Conservation (phyloP, 2,329 filamentous ascomycete genomes). For the Moelleriella libera region DNA sequence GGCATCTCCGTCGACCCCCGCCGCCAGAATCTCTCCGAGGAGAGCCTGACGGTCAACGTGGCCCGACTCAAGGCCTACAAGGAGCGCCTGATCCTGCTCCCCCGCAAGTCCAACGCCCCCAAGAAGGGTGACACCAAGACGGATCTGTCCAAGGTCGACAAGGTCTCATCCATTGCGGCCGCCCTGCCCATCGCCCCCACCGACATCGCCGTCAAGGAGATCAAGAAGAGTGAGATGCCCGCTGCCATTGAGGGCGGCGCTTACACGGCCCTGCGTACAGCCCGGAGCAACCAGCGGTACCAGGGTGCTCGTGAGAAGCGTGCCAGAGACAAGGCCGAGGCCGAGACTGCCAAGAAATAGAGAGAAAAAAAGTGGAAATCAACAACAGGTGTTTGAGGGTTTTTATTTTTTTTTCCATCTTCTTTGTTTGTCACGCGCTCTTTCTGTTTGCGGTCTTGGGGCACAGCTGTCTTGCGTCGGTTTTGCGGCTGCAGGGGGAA, state of each 20-base stretch:
- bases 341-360: constrained; percentile 79
- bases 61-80: constrained; percentile 97
- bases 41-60: constrained; percentile 89
- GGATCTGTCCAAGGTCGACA: constrained; percentile 55
- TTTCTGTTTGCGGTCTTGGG: constrained; percentile 20
- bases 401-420: constrained; percentile 10
- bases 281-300: constrained; percentile 71
- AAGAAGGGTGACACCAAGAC: constrained; percentile 90
- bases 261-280: constrained; percentile 72
- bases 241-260: constrained; percentile 67
- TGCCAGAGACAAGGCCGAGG: constrained; percentile 73
- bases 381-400: constrained; percentile 23
- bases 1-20: constrained; percentile 94
- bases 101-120: constrained; percentile 82
- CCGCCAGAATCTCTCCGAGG: constrained; percentile 93
- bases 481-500: neutral
- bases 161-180: constrained; percentile 29
- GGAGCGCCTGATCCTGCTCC: constrained; percentile 92
- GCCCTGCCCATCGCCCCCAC: constrained; percentile 61
- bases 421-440: neutral
- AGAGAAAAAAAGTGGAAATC: constrained; percentile 16
- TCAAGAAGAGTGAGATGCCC: constrained; percentile 73
- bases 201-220: constrained; percentile 51
- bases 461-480: constrained; percentile 15
- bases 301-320: constrained; percentile 86